These are phyloP conservation scores for Cymbidium sinense DNA, from an alignment of 106 monocot species.

Conservation along the genomic window DNA sequence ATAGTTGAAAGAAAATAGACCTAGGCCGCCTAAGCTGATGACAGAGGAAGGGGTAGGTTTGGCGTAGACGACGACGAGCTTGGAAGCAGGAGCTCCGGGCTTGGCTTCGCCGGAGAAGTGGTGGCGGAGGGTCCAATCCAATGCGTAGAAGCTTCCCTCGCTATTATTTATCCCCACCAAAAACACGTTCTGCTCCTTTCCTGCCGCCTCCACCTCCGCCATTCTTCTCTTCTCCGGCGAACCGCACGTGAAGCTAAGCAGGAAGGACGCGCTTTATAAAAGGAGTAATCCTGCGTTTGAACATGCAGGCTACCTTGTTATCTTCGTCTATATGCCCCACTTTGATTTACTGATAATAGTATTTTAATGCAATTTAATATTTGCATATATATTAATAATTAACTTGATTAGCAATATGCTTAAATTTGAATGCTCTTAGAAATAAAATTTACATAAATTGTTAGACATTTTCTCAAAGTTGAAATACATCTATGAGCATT, in stretches of 20 bases:
- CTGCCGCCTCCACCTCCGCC: neutral
- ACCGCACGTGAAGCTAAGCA: neutral
- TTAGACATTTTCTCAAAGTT: too few relatives aligned
- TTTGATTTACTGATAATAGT: neutral
- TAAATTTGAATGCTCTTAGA: too few relatives aligned
- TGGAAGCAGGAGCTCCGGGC: neutral
- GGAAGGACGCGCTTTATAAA: neutral
- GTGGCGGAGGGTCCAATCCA: conserved; percentile 43
- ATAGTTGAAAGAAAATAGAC: neutral
- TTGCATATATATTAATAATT: too few relatives aligned
- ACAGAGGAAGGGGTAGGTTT: neutral
- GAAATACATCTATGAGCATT: too few relatives aligned
- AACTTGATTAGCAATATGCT: too few relatives aligned
- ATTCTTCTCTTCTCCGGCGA: neutral
- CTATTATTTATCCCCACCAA: conserved; percentile 54
- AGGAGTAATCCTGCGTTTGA: neutral
- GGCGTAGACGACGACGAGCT: conserved; percentile 5
- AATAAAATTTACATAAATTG: too few relatives aligned
- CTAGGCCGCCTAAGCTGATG: conserved; percentile 2
- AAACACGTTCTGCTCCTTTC: conserved; percentile 19
- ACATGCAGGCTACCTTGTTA: neutral
- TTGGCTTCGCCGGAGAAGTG: conserved; percentile 24
- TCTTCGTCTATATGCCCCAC: neutral
- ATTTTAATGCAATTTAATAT: too few relatives aligned
- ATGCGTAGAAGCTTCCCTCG: conserved; percentile 54